Percentiles rank a stretch among this genome's conserved stretches.
Evolutionary conservation across 176 grass and related monocot species (phyloP).

Genomic region (Zizania latifolia): DNA sequence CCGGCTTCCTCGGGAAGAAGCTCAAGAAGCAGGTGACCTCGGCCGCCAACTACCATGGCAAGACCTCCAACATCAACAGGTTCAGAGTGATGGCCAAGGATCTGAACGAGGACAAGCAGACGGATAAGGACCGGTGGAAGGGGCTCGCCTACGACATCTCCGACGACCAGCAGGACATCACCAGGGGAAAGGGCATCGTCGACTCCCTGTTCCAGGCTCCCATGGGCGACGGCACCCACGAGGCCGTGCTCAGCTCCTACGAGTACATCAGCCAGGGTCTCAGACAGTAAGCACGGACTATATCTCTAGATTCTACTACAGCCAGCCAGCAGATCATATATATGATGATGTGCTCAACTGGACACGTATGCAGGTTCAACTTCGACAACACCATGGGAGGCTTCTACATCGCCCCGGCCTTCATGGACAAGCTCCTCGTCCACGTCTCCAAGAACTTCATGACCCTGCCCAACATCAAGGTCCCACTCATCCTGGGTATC

Average conservation of each 20-base stretch:
- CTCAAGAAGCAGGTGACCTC: conserved; percentile 40
- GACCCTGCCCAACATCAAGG: conserved; percentile 93
- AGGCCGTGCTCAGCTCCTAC: conserved; percentile 77
- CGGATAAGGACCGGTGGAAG: conserved; percentile 36
- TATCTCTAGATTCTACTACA: no score
- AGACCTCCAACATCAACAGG: conserved; percentile 29
- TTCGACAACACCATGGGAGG: conserved; percentile 63
- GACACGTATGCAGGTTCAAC: conserved; percentile 34
- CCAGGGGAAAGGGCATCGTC: conserved; percentile 69
- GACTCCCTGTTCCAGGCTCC: conserved; percentile 85
- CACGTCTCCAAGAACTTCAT: conserved; percentile 98
- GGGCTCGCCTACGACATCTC: conserved; percentile 60
- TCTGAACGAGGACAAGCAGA: conserved; percentile 54
- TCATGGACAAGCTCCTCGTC: conserved; percentile 97
- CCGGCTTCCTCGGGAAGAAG: conserved; percentile 38
- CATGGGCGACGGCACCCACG: conserved; percentile 73
- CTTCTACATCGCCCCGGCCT: conserved; percentile 78
- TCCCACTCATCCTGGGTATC: conserved; percentile 94
- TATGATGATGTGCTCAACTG: no score
- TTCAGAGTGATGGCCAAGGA: conserved; percentile 54
- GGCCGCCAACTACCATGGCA: conserved; percentile 41
- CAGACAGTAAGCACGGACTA: conserved; percentile 38
- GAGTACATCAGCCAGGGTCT: conserved; percentile 89
- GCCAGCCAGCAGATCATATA: no score
- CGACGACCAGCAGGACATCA: conserved; percentile 98